Evolutionary conservation across 441 rosid species (phyloP).

Genomic region (Brassica balearica): DNA sequence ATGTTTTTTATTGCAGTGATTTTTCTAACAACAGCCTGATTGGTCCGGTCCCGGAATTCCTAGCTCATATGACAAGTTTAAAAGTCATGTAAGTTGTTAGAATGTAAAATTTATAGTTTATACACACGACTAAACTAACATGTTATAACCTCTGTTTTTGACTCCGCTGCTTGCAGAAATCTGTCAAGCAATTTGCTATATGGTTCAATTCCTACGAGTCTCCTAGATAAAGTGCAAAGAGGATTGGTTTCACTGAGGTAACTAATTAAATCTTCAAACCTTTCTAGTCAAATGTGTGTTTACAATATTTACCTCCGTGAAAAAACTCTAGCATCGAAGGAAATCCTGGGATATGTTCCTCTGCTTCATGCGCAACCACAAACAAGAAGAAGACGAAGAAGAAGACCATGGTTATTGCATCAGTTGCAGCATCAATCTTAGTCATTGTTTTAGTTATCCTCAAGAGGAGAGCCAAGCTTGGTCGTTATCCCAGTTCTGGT

Average conservation of each 20-base stretch:
- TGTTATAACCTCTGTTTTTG: not conserved
- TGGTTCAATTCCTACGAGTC: constrained; percentile 54
- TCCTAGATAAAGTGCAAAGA: constrained; percentile 45
- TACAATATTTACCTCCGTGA: not conserved
- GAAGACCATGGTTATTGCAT: constrained; percentile 33
- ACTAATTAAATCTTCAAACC: not conserved
- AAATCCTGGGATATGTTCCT: constrained; percentile 49
- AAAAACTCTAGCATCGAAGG: constrained; percentile 40
- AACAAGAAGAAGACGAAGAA: constrained; percentile 35
- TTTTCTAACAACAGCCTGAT: constrained; percentile 62
- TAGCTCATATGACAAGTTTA: constrained; percentile 50
- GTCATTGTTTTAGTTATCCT: constrained; percentile 37
- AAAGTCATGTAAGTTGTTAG: constrained; percentile 50
- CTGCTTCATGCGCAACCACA: constrained; percentile 40
- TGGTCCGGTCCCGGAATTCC: constrained; percentile 57
- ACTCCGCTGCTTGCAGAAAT: constrained; percentile 45
- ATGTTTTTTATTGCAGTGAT: constrained; percentile 47
- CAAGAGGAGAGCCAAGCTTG: constrained; percentile 40
- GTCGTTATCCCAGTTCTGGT: constrained; percentile 1
- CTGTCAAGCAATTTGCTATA: constrained; percentile 52
- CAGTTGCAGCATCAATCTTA: constrained; percentile 51
- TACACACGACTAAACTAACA: not conserved
- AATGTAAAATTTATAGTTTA: not conserved
- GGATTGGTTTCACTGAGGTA: constrained; percentile 47
- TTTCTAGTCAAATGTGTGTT: not conserved